Base-by-base conservation (phyloP, 2,329 filamentous ascomycete genomes). In the Salinomyces thailandicus region DNA sequence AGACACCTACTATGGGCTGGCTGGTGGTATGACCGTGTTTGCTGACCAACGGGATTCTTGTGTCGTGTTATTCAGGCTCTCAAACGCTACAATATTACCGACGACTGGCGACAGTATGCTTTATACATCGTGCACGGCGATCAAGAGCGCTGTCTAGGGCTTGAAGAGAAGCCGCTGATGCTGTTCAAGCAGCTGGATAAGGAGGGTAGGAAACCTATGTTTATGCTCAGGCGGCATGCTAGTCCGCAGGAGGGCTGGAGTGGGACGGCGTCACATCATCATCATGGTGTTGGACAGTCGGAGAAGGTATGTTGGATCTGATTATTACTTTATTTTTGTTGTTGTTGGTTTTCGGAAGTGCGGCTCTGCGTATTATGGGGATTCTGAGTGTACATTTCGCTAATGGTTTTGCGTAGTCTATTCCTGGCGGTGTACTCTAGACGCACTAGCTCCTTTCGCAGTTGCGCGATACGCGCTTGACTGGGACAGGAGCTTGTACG, bases 41-140 rank as follows among this genome's bases (percentile, higher is more conserved):
- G 27, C 7, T 30, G 27, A n/a, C n/a, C 20, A 7, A 7, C 20
- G 20, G 7, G 20, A 24, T 30, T 30, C 31, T 14, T 33, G 2
- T 33, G 11, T 33, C 5, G 7, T 18, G 2, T 33, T 33, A 6
- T 9, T 33, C 41, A 57, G 53, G 91, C 91, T 2, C 73, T 98
- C 13, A 93, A 93, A 59, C 94, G 95, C 59, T 98, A 98, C 64
- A 91, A 96, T 57, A 98, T 98, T 66, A 89, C 93, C 48, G 89
- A 87, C 15, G 89, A 94, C 34, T 95, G 87, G 83, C 84, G 93
- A 50, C 85, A 96, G 55, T 98, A 98, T 57, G 89, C 91, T 1
- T 68, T 98, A 19, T 98, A 96, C 57, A 98, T 98, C 58, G 91
- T 98, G 3, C 94, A 95, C 52, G 91, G 91, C n/a, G 87, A 96